These are phyloP conservation scores for Favolaschia claudopus DNA, from an alignment of 768 basidiomycete species.

Conservation along the genomic window DNA sequence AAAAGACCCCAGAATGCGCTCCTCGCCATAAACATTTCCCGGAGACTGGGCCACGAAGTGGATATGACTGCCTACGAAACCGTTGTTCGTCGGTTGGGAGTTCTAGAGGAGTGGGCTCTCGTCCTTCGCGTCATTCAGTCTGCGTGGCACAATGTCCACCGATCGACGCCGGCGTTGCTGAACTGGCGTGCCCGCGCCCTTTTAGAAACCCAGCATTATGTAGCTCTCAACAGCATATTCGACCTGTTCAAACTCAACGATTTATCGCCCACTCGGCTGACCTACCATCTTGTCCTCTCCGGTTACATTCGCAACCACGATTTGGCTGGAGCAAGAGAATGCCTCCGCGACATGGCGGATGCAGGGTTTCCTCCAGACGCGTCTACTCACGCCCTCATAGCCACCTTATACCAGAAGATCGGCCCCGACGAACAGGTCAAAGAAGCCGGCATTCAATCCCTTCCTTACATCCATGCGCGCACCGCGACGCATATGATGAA, in stretches of 20 bases:
- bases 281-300: slow-evolving; percentile 73
- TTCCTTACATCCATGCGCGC: slow-evolving; percentile 48
- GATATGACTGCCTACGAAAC: slow-evolving; percentile 66
- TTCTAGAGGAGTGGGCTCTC: slow-evolving; percentile 54
- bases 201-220: slow-evolving; percentile 60
- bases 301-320: slow-evolving; percentile 76
- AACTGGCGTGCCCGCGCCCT: slow-evolving; percentile 75
- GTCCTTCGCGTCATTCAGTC: slow-evolving; percentile 57
- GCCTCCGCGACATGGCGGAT: slow-evolving; percentile 62
- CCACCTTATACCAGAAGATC: slow-evolving; percentile 63
- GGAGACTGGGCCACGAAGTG: slow-evolving; percentile 55
- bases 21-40: slow-evolving; percentile 55
- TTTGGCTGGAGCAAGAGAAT: slow-evolving; percentile 59
- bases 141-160: slow-evolving; percentile 57
- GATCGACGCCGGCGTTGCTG: slow-evolving; percentile 62
- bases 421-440: slow-evolving; percentile 63
- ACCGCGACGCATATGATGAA: slow-evolving; percentile 69
- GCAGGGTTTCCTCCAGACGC: slow-evolving; percentile 62
- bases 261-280: slow-evolving; percentile 62
- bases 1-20: slow-evolving; percentile 48
- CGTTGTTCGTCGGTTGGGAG: slow-evolving; percentile 57
- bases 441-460: slow-evolving; percentile 53
- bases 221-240: slow-evolving; percentile 52
- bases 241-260: slow-evolving; percentile 56
- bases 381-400: slow-evolving; percentile 67